These are phyloP conservation scores for Talaromyces sp. DNA, from an alignment of 2,329 filamentous ascomycete genomes.

Conservation along the genomic window DNA sequence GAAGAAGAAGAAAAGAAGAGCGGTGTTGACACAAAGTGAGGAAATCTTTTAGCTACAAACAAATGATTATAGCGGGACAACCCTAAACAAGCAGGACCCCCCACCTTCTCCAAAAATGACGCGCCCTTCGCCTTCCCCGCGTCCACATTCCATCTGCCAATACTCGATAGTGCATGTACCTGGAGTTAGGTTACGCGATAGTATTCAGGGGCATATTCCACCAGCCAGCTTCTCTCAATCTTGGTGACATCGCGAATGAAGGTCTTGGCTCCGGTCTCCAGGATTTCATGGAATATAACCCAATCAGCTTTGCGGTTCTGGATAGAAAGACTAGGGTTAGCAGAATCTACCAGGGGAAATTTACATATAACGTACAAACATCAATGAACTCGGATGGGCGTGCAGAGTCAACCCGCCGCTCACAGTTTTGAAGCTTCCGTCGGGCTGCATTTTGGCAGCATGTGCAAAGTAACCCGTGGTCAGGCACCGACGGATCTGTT, in stretches of 20 bases:
- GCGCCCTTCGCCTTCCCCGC: slow-evolving; percentile 1
- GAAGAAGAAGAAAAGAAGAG: neutral
- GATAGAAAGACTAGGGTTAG: slow-evolving; percentile 17
- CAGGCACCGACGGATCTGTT: slow-evolving; percentile 78
- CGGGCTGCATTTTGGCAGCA: slow-evolving; percentile 87
- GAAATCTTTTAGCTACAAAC: neutral
- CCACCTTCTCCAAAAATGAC: neutral
- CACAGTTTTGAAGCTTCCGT: slow-evolving; percentile 86
- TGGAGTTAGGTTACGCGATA: slow-evolving; percentile 55
- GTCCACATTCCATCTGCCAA: slow-evolving; percentile 22
- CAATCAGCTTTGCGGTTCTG: slow-evolving; percentile 89
- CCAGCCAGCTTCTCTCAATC: slow-evolving; percentile 87
- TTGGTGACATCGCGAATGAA: slow-evolving; percentile 91
- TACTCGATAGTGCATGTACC: slow-evolving; percentile 58
- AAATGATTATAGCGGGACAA: neutral
- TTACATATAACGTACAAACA: slow-evolving; percentile 62
- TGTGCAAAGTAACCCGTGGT: slow-evolving; percentile 91
- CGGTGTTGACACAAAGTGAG: neutral
- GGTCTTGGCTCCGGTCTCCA: slow-evolving; percentile 83
- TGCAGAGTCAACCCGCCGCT: slow-evolving; percentile 73
- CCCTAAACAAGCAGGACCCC: neutral
- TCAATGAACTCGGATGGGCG: slow-evolving; percentile 85
- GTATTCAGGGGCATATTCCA: slow-evolving; percentile 83
- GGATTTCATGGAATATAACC: slow-evolving; percentile 91
- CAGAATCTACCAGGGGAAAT: neutral